These are phyloP conservation scores for Colletotrichum sp. DNA, from an alignment of 2,329 filamentous ascomycete species.

Conservation along the genomic window DNA sequence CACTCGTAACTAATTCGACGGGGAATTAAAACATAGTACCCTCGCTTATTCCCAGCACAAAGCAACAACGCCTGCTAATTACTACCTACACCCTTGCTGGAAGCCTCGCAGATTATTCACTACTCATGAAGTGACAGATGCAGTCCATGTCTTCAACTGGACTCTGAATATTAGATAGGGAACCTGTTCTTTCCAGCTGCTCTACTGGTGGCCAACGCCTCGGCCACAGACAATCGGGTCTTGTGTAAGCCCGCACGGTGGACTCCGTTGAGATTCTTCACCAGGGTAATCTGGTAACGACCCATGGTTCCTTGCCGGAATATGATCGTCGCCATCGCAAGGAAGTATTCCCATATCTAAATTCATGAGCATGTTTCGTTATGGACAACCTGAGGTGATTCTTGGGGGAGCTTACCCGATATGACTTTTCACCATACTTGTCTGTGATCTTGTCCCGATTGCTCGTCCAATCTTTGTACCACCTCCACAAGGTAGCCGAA, in stretches of 20 bases:
- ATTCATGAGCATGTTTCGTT: constrained; percentile 44
- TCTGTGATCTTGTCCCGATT: constrained; percentile 85
- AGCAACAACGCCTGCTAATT: background rate
- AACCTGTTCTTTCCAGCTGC: background rate
- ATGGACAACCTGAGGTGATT: constrained; percentile 60
- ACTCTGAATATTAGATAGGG: rapidly evolving
- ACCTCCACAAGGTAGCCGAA: constrained; percentile 86
- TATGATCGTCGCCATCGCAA: constrained; percentile 77
- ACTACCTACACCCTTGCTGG: background rate
- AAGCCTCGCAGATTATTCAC: background rate
- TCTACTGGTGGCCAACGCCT: background rate
- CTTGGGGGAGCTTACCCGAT: constrained; percentile 60
- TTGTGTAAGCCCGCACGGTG: constrained; percentile 53
- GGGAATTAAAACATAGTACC: background rate
- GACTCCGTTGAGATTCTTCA: constrained; percentile 84
- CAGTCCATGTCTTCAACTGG: background rate
- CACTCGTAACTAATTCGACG: no score
- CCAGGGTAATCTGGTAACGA: constrained; percentile 78
- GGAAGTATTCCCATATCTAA: constrained; percentile 86
- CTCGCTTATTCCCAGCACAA: background rate
- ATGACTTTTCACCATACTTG: constrained; percentile 79
- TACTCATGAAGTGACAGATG: background rate
- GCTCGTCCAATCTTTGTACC: constrained; percentile 91
- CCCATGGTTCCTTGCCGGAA: constrained; percentile 78
- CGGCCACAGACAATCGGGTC: background rate